A percentile compares a stretch with the other conserved stretches of the same genome.
phyloP scores from a whole-genome alignment of 2,329 filamentous ascomycete species.

The Beauveria medogensis region DNA sequence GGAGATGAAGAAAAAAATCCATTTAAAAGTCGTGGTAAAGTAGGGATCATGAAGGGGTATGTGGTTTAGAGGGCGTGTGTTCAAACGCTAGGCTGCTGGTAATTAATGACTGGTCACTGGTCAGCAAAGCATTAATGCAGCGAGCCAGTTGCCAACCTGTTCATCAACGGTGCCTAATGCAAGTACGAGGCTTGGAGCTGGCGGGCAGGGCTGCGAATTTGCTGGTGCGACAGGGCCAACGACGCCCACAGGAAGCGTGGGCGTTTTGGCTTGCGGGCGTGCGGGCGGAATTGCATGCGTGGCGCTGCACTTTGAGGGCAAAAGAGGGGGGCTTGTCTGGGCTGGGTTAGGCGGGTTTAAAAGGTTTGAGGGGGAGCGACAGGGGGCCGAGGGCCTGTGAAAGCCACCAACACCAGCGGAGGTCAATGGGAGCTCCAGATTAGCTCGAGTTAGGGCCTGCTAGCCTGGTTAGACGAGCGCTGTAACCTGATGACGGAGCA shows the following conservation, averaged over 20 bases:
- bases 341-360: neutral
- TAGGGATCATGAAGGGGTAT: no score
- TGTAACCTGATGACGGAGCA: neutral
- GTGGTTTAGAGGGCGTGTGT: no score
- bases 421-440: neutral
- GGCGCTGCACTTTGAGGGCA: neutral
- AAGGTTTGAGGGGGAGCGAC: neutral
- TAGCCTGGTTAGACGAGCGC: neutral
- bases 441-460: neutral
- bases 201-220: neutral
- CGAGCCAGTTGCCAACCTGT: no score
- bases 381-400: neutral
- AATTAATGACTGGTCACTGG: no score
- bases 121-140: no score
- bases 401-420: no score
- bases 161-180: no score
- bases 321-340: neutral
- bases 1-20: no score
- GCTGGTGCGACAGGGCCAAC: neutral
- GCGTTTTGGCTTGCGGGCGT: neutral
- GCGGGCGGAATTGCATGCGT: neutral
- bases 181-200: no score
- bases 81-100: no score
- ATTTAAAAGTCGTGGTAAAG: no score
- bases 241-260: neutral